Evolutionary conservation across 805 yeast genomes (phyloP).

Genomic region (Yamadazyma nakazawae): DNA sequence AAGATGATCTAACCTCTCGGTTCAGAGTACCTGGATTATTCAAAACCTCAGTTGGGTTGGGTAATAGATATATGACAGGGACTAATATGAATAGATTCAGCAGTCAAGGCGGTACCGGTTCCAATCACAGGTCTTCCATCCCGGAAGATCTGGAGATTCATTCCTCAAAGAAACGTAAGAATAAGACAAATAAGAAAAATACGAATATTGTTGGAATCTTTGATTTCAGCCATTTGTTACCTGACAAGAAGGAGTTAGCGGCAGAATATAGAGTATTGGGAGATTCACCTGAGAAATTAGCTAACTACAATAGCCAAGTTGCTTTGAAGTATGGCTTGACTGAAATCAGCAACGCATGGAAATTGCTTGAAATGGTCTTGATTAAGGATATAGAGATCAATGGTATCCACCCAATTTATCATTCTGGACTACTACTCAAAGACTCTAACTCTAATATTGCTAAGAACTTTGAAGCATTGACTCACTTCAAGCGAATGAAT

Average conservation of each 20-base stretch:
- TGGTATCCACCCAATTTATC: constrained; percentile 13
- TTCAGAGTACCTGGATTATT: constrained; percentile 52
- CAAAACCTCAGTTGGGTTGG: constrained; percentile 39
- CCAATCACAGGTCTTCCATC: constrained; percentile 34
- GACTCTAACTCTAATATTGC: constrained; percentile 10
- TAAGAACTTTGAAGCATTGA: constrained; percentile 12
- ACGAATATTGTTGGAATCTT: constrained; percentile 56
- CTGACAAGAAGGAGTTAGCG: constrained; percentile 71
- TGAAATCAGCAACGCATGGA: constrained; percentile 77
- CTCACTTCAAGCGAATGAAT: constrained; percentile 8
- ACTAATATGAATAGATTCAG: constrained; percentile 22
- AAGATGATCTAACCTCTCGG: constrained; percentile 48
- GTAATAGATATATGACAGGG: constrained; percentile 26
- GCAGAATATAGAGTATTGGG: constrained; percentile 63
- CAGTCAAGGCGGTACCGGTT: constrained; percentile 38
- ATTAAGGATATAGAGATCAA: constrained; percentile 38
- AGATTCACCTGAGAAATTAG: constrained; percentile 59
- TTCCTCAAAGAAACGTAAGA: constrained; percentile 15
- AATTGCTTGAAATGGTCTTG: constrained; percentile 47
- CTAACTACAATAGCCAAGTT: constrained; percentile 66
- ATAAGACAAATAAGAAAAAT: constrained; percentile 26
- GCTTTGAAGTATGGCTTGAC: constrained; percentile 60
- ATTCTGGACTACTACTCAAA: constrained; percentile 1
- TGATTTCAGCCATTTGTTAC: constrained; percentile 69
- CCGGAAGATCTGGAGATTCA: constrained; percentile 28